These are phyloP conservation scores for Wickerhamomyces chaumierensis DNA, from an alignment of 805 yeast genomes.

Conservation along the genomic window DNA sequence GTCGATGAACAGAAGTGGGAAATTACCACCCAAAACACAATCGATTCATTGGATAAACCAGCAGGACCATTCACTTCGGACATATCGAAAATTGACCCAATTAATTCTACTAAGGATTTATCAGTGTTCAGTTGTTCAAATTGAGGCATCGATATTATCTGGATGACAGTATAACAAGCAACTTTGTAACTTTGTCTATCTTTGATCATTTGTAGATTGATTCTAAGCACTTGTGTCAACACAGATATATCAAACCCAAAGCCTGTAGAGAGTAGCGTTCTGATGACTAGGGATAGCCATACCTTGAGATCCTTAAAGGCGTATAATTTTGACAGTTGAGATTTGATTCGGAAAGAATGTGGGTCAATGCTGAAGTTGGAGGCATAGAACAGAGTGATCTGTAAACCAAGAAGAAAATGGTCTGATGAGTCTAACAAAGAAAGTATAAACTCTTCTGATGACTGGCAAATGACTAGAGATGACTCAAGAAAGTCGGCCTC, in stretches of 20 bases:
- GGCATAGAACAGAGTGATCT: constrained; percentile 20
- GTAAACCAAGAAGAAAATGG: constrained; percentile 11
- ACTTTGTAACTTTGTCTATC: constrained; percentile 11
- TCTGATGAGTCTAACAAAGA: constrained; percentile 2
- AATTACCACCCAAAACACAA: constrained; percentile 42
- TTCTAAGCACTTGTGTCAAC: constrained; percentile 16
- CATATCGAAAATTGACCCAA: constrained; percentile 38
- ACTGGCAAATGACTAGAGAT: too few relatives aligned
- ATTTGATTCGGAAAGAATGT: constrained; percentile 1
- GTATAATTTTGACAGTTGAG: constrained; percentile 6
- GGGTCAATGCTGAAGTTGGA: constrained; percentile 3
- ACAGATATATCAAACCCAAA: constrained; percentile 10
- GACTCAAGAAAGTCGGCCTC: too few relatives aligned
- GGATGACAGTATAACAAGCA: constrained; percentile 15
- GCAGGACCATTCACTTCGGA: constrained; percentile 56
- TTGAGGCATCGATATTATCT: constrained; percentile 9
- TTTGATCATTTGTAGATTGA: constrained; percentile 24
- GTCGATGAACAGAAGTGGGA: constrained; percentile 25
- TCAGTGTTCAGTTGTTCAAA: constrained; percentile 19
- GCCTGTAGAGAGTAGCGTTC: constrained; percentile 11
- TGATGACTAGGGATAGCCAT: constrained; percentile 13
- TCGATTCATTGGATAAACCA: constrained; percentile 31
- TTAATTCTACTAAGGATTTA: constrained; percentile 29
- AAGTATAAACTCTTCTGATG: too few relatives aligned
- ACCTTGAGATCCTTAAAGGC: constrained; percentile 4